Percentiles rank a stretch among this genome's conserved stretches.
phyloP scores from a whole-genome alignment of 1,139 yeast genomes.

The Pichia sp. region DNA sequence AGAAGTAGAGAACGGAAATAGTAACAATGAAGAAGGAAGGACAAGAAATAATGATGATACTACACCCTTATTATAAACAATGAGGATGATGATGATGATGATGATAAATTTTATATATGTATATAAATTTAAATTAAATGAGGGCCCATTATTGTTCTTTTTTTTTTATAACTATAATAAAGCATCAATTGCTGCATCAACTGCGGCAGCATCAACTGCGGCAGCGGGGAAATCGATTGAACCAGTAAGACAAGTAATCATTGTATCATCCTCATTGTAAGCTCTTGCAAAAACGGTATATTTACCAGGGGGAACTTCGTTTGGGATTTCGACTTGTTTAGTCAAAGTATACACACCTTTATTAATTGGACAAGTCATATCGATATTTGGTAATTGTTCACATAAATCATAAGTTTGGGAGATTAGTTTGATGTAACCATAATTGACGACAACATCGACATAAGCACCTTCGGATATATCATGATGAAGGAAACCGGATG shows the following conservation, averaged over 20 bases:
- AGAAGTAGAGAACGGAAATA: not conserved
- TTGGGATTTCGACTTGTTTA: slow-evolving; percentile 76
- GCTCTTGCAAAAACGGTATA: slow-evolving; percentile 86
- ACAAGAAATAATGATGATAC: not conserved
- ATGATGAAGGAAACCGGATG: slow-evolving; percentile 54
- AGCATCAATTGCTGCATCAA: not conserved
- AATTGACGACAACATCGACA: slow-evolving; percentile 86
- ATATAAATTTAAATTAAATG: no score
- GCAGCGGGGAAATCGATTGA: slow-evolving; percentile 52
- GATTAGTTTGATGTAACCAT: slow-evolving; percentile 82
- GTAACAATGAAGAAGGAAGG: not conserved
- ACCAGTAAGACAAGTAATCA: slow-evolving; percentile 82
- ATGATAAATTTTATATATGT: no score
- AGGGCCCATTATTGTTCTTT: no score
- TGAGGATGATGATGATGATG: no score
- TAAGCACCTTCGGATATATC: slow-evolving; percentile 77
- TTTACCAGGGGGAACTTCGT: slow-evolving; percentile 93
- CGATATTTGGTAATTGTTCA: slow-evolving; percentile 78
- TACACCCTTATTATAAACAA: slow-evolving; percentile 1
- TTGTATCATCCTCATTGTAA: slow-evolving; percentile 70
- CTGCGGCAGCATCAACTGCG: no score
- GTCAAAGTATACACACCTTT: slow-evolving; percentile 61
- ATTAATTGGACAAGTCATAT: slow-evolving; percentile 70
- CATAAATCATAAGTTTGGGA: slow-evolving; percentile 88
- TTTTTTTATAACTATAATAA: not conserved